Percentiles rank a stretch among this genome's conserved stretches.
Conservation (phyloP, 2,329 filamentous ascomycete species). For the Neofusicoccum parvum region DNA sequence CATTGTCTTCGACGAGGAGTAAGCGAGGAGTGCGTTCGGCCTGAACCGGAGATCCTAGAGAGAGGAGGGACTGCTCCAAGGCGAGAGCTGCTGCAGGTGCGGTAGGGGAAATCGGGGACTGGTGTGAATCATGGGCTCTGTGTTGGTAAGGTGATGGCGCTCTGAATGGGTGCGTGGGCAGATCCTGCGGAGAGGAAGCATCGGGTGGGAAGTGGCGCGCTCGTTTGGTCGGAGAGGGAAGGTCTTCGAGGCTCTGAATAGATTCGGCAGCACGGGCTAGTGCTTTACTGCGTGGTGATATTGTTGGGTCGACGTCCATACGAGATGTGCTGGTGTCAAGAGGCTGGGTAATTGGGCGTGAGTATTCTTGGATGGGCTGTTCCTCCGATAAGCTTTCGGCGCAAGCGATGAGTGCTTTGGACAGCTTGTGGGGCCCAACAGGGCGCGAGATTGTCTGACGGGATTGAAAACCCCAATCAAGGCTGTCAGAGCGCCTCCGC, state of each 20-base stretch:
- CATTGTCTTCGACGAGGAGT: constrained; percentile 44
- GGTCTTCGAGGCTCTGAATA: constrained; percentile 1
- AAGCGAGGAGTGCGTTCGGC: constrained; percentile 31
- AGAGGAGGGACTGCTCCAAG: not conserved
- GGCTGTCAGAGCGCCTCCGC: constrained; percentile 1
- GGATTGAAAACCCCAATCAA: constrained; percentile 26
- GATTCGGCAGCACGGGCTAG: constrained; percentile 2
- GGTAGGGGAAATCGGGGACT: constrained; percentile 12
- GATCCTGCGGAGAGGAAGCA: not conserved
- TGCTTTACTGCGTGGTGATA: constrained; percentile 9
- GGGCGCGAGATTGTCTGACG: constrained; percentile 35
- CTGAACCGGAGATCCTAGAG: constrained; percentile 18
- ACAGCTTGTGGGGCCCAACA: constrained; percentile 40
- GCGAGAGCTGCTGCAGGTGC: constrained; percentile 8
- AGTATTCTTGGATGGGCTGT: not conserved
- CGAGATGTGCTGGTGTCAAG: not conserved
- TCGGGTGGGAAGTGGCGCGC: not conserved
- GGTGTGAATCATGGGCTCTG: constrained; percentile 2
- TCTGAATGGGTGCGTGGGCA: not conserved
- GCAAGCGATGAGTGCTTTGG: constrained; percentile 32
- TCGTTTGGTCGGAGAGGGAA: constrained; percentile 17
- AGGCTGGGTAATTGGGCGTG: not conserved
- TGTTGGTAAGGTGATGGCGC: constrained; percentile 6
- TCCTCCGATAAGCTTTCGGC: constrained; percentile 1
- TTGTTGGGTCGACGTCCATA: constrained; percentile 16